Percentiles rank a stretch among this genome's conserved stretches.
phyloP scores from a whole-genome alignment of 768 basidiomycete genomes.

The Lactarius hengduanensis region DNA sequence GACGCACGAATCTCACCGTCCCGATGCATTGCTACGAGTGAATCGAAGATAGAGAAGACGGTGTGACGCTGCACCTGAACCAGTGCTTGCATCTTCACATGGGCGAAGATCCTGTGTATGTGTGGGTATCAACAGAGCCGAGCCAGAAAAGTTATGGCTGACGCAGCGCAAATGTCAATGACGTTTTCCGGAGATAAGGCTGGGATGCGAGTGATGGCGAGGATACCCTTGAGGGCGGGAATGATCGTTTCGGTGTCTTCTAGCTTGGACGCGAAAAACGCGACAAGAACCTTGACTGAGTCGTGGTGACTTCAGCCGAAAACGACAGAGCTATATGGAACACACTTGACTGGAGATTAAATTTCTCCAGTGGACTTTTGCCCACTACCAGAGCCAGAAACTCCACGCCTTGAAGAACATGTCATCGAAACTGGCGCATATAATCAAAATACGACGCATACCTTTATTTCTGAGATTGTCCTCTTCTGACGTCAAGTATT shows the following conservation, averaged over 20 bases:
- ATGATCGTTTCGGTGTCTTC: conserved; percentile 84
- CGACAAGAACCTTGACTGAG: conserved; percentile 77
- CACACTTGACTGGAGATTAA: conserved; percentile 84
- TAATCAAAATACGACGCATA: conserved; percentile 31
- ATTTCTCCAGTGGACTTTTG: conserved; percentile 54
- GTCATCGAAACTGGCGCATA: background rate
- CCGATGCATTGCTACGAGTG: conserved; percentile 67
- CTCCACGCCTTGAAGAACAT: conserved; percentile 62
- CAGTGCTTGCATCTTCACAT: conserved; percentile 79
- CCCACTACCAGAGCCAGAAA: conserved; percentile 73
- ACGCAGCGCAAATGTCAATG: conserved; percentile 56
- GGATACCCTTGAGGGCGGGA: conserved; percentile 76
- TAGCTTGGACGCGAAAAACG: conserved; percentile 84
- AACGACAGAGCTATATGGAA: background rate
- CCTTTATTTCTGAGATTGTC: conserved; percentile 78
- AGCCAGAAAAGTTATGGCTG: conserved; percentile 38
- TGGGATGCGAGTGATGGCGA: conserved; percentile 59
- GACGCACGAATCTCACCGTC: conserved; percentile 38
- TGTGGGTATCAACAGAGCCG: background rate
- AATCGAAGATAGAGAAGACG: conserved; percentile 81
- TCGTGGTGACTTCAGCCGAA: background rate
- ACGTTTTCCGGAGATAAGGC: conserved; percentile 66
- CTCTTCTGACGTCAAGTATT: conserved; percentile 86
- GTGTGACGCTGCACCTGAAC: conserved; percentile 79
- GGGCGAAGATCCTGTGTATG: conserved; percentile 60